Base-by-base conservation (phyloP, 257 asterid species). In the Salvia hispanica region DNA sequence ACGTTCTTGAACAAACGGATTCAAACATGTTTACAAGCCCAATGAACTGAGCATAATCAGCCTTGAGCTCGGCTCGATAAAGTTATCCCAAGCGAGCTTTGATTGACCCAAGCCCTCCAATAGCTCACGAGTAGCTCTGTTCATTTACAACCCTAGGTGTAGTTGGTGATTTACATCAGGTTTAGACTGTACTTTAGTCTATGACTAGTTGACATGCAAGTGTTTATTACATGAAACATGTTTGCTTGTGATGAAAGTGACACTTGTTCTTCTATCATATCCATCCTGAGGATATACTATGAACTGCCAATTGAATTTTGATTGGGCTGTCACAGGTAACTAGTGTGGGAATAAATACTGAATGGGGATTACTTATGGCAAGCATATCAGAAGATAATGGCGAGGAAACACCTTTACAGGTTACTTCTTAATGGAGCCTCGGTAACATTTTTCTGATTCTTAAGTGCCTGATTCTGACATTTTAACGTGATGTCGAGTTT, bases 371-470 rank as follows among this genome's bases (percentile, higher is more conserved):
- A 68, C 85, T 93, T 44, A 93, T 93, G 99, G 96, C 99, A 12
- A 90, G 99, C 72, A 88, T 93, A 70, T 84, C 99, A 7, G 99
- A 93, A 76, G 99, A 93, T 77, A 93, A 86, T 80, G 97, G 95
- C 48, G 97, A 93, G 83, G 99, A 93, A 84, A 93, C 97, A 60
- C 97, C 99, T 12, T 76, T 93, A 75, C 99, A 93, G 97, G 99
- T 92, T 58, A 53, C 31, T 31, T 59, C 61, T 55, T 15, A 39
- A 25, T 74, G 54, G 59, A 28, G 72, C 67, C 45, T 55, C 31
- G 53, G 54, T 4, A 71, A 64, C 65, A 46, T 59, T 52, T 54
- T 3, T 48, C 9, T 46, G 52, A 36, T 62, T 66, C 33, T 66
- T n/a, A 61, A 21, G 44, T 64, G 47, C 33, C 52, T 50, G 51